A percentile compares a stretch with the other conserved stretches of the same genome.
Conservation (phyloP, 2,329 filamentous ascomycete genomes). For the Acarospora socialis region DNA sequence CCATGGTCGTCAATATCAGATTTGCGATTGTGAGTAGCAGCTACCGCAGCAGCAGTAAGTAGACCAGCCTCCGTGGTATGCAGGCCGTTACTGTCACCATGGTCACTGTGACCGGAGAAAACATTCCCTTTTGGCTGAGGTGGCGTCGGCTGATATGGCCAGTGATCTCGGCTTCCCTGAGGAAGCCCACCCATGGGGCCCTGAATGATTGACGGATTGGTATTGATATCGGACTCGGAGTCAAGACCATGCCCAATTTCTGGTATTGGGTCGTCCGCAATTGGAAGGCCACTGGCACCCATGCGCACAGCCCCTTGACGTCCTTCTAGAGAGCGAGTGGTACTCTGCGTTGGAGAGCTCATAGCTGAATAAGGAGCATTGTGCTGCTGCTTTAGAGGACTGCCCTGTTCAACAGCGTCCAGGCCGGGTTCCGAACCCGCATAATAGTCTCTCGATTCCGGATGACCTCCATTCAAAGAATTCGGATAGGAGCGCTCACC, state of each 20-base stretch:
- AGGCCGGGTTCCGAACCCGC: slow-evolving; percentile 19
- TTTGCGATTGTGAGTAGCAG: slow-evolving; percentile 41
- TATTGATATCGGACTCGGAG: slow-evolving; percentile 51
- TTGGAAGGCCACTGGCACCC: slow-evolving; percentile 55
- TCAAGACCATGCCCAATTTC: slow-evolving; percentile 56
- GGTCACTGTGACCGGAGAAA: slow-evolving; percentile 20
- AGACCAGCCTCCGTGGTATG: slow-evolving; percentile 26
- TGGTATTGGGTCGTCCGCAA: slow-evolving; percentile 55
- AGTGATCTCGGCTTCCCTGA: slow-evolving; percentile 35
- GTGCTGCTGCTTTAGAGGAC: slow-evolving; percentile 32
- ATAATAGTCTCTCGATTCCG: slow-evolving; percentile 15
- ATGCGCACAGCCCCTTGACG: slow-evolving; percentile 40
- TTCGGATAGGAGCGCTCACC: slow-evolving; percentile 30
- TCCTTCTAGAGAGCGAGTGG: slow-evolving; percentile 30
- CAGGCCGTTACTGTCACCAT: slow-evolving; percentile 28
- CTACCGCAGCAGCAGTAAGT: slow-evolving; percentile 35
- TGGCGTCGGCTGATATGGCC: slow-evolving; percentile 43
- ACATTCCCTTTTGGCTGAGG: slow-evolving; percentile 24
- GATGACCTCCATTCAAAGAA: slow-evolving; percentile 24
- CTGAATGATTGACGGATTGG: slow-evolving; percentile 72
- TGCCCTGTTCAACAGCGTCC: slow-evolving; percentile 22
- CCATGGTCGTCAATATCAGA: slow-evolving; percentile 23
- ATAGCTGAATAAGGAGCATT: slow-evolving; percentile 27
- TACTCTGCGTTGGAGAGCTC: slow-evolving; percentile 41
- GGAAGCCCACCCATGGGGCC: slow-evolving; percentile 49